Evolutionary conservation across 306 rosid genomes (phyloP), one percentile per base, ranked within the genome.

Genomic region (Parietaria judaica): DNA sequence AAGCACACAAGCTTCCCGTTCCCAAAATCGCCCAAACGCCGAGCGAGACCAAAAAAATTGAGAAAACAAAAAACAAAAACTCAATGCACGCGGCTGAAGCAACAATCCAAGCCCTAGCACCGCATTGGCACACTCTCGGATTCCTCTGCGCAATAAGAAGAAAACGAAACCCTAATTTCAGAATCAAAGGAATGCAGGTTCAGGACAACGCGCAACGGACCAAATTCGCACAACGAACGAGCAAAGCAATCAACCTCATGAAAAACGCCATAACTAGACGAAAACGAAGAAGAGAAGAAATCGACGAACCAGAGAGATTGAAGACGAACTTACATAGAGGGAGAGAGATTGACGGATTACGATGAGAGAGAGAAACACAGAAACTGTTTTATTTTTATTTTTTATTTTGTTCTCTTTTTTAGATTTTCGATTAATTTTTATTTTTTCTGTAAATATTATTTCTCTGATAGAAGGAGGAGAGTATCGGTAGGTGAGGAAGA

Each of bases 51-150:
- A 36, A 39, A 16, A 11, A 0, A 14, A 0, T 6, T 79, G 64
- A 14, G 53, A 13, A 66, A 65, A 72, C 53, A 47, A 60, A 31
- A 68, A 47, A 76, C 58, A 60, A 82, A 88, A 80, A 87, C 94
- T 41, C 9, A 41, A 41, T 5, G 45, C 9, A 5, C 45, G 45
- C 45, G 45, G 7, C 9, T 41, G 45, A 5, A 5, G 9, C 7
- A 41, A 41, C 45, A 5, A 51, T 73, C 60, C 60, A 84, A 88
- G 79, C 90, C 94, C 90, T 85, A 83, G 66, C 82, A 67, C 66
- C 57, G 71, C 77, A 84, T 72, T 74, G 31, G 31, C 31, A 2
- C 31, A 23, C 75, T 68, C 78, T 66, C 57, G 54, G 72, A 68
- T 47, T 65, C 54, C 81, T 75, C 79, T 78, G 74, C 79, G 49